phyloP scores from a whole-genome alignment of 768 basidiomycete species.

The Plicaturopsis crispa region DNA sequence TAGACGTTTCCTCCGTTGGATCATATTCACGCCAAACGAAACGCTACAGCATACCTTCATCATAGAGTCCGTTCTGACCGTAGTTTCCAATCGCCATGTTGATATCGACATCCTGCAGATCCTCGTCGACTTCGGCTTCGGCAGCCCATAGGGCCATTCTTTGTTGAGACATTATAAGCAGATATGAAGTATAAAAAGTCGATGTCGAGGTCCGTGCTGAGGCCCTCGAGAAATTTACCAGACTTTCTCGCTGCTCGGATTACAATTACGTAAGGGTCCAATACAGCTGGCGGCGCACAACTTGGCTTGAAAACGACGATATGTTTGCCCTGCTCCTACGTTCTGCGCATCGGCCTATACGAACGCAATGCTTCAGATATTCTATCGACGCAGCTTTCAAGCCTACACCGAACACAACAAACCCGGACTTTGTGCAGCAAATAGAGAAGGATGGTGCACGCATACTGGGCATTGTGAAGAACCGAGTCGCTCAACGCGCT shows the following conservation, averaged over 20 bases:
- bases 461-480: conserved; percentile 46
- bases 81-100: conserved; percentile 62
- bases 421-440: background rate
- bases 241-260: too few species aligned
- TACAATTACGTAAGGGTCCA: background rate
- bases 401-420: too few species aligned
- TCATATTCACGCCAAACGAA: too few species aligned
- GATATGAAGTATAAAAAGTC: background rate
- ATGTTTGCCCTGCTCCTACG: too few species aligned
- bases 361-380: too few species aligned
- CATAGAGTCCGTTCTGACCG: conserved; percentile 60
- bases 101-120: conserved; percentile 61
- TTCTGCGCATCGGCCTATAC: too few species aligned
- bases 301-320: too few species aligned
- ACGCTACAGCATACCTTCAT: conserved; percentile 43
- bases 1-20: conserved; percentile 10
- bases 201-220: background rate
- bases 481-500: conserved; percentile 42
- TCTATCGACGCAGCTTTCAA: too few species aligned
- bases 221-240: background rate
- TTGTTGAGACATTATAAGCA: conserved; percentile 46
- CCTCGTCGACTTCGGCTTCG: conserved; percentile 76
- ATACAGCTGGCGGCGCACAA: too few species aligned
- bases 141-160: conserved; percentile 69
- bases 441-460: conserved; percentile 33